These are phyloP conservation scores for Coemansia sp. DNA, from an alignment of 192 early-diverging fungal genomes.

Conservation along the genomic window DNA sequence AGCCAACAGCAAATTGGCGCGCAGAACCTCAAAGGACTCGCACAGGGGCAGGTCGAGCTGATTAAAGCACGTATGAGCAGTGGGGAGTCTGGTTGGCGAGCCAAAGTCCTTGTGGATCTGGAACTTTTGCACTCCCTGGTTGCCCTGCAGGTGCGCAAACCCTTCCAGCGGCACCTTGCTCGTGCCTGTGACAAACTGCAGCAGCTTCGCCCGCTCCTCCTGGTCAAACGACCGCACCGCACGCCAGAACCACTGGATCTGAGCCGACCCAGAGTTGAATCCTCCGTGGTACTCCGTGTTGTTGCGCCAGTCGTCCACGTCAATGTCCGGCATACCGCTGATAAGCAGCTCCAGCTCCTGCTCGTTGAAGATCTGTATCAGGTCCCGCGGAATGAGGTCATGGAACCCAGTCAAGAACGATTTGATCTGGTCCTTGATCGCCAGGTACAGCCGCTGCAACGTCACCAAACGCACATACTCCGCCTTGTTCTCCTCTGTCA, in stretches of 20 bases:
- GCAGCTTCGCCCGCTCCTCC: constrained; percentile 94
- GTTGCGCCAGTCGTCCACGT: constrained; percentile 99
- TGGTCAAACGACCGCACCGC: constrained; percentile 95
- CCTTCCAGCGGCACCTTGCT: constrained; percentile 98
- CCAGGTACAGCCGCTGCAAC: constrained; percentile 85
- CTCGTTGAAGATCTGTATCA: constrained; percentile 98
- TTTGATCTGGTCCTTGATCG: constrained; percentile 94
- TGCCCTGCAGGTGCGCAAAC: constrained; percentile 89
- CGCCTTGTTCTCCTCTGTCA: constrained; percentile 95
- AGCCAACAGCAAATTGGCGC: constrained; percentile 77
- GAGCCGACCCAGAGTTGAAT: constrained; percentile 79
- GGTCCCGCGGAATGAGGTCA: constrained; percentile 86
- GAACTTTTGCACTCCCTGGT: constrained; percentile 95
- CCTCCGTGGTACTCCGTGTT: constrained; percentile 95
- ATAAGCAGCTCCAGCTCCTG: constrained; percentile 98
- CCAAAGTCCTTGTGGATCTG: constrained; percentile 98
- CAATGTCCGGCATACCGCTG: constrained; percentile 97
- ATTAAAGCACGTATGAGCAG: constrained; percentile 99
- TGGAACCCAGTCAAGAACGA: constrained; percentile 94
- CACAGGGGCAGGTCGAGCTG: constrained; percentile 96
- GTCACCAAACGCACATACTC: constrained; percentile 95
- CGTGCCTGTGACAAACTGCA: constrained; percentile 98
- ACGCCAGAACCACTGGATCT: constrained; percentile 99
- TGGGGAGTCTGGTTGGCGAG: constrained; percentile 82
- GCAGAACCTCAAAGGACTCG: constrained; percentile 85